Base-by-base conservation (phyloP, 495 filamentous ascomycete genomes). In the Aspergillus incahuasiensis region DNA sequence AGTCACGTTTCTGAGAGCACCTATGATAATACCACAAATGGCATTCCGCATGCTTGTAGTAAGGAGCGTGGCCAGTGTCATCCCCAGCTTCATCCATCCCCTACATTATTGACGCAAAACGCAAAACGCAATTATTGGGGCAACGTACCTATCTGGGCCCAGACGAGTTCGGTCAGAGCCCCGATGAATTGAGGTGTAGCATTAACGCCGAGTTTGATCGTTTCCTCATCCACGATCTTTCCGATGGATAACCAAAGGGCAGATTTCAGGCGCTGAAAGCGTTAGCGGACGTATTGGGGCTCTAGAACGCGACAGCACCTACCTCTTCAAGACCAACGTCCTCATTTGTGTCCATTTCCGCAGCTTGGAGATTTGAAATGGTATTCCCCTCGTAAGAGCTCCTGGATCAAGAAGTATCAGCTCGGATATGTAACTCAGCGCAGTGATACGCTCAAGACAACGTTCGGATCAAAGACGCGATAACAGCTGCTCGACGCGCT, bases 131-230 rank as follows among this genome's bases (percentile, higher is more conserved):
- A 8, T 28, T 3, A 28, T 28, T 22, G 43, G 43, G 48, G 21
- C 9, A n/a, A 61, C 70, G 61, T 80, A 90, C 90, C 89, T 54
- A 96, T 88, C 60, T 98, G 94, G 12, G 82, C 75, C 87, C 88
- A 97, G 22, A 92, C 87, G 77, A 97, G 78, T 73, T 97, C 92
- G 0, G 89, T 95, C 66, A 97, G 71, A 0, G 90, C 90, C 9
- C 84, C 92, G 62, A 96, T 97, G 71, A 97, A 98, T 65, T 97
- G 92, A 6, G 91, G 92, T 1, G 91, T 97, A 2, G 92, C 90
- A 70, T 92, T 96, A 55, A 87, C 79, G 63, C 88, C 86, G 12
- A 88, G 76, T 21, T 78, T 77, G 34, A 94, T 72, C 25, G 85
- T 87, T 66, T 95, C 90, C 58, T 92, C 84, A 68, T 97, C 92